These are phyloP conservation scores for Parafenestella ontariensis DNA, from an alignment of 2,329 filamentous ascomycete species.

Conservation along the genomic window DNA sequence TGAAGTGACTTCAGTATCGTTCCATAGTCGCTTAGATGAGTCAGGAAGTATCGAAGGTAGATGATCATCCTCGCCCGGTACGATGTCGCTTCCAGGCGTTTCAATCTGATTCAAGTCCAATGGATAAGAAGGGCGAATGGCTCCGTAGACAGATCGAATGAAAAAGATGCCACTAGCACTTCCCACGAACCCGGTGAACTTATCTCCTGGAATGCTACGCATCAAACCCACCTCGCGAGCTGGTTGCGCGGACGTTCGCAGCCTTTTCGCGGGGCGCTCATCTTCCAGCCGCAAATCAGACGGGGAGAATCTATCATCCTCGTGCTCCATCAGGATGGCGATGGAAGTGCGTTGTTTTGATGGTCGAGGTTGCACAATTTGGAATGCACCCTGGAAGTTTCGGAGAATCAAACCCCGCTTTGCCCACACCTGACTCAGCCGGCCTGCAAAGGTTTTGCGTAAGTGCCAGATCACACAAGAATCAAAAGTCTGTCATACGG, in stretches of 20 bases:
- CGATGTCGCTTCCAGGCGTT: constrained; percentile 50
- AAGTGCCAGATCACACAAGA: too few species aligned
- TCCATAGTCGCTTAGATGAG: constrained; percentile 32
- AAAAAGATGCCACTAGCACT: constrained; percentile 67
- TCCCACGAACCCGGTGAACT: constrained; percentile 62
- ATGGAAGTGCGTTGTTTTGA: background rate
- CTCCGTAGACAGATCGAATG: constrained; percentile 62
- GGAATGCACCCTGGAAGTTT: background rate
- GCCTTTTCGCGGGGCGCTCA: constrained; percentile 20
- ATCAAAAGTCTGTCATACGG: too few species aligned
- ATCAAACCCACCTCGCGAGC: constrained; percentile 58
- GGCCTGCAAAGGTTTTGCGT: background rate
- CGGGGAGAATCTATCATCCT: constrained; percentile 3
- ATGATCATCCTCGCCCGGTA: constrained; percentile 66
- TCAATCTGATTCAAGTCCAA: constrained; percentile 17
- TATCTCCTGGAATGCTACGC: constrained; percentile 57
- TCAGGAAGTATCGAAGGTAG: constrained; percentile 40
- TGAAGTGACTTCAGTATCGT: constrained; percentile 39
- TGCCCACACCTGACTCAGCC: constrained; percentile 5
- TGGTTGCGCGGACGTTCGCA: constrained; percentile 20
- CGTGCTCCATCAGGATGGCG: constrained; percentile 12
- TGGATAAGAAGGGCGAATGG: constrained; percentile 49
- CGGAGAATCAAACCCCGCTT: constrained; percentile 21
- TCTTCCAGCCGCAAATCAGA: background rate
- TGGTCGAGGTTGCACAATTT: background rate